Percentiles rank a stretch among this genome's conserved stretches.
phyloP scores from a whole-genome alignment of 2,329 filamentous ascomycete genomes.

The Aspergillus fumigatiaffinis region DNA sequence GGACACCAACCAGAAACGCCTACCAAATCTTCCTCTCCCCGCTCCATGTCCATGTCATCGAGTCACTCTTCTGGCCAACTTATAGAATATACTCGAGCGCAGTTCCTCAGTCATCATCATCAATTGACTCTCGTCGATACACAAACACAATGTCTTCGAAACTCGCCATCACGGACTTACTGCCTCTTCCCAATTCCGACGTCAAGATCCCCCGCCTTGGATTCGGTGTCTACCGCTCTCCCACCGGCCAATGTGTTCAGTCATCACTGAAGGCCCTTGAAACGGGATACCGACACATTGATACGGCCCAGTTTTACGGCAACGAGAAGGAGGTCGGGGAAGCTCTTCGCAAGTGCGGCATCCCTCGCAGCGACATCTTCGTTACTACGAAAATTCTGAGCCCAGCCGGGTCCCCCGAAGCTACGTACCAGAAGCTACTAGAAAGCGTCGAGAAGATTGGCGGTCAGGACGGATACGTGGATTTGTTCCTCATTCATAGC shows the following conservation, averaged over 20 bases:
- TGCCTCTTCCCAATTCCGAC: slow-evolving; percentile 49
- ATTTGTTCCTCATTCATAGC: slow-evolving; percentile 68
- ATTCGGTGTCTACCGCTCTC: slow-evolving; percentile 67
- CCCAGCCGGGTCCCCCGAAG: slow-evolving; percentile 51
- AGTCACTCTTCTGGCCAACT: background rate
- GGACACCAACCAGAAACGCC: background rate
- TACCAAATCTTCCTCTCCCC: slow-evolving; percentile 11
- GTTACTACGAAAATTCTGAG: slow-evolving; percentile 67
- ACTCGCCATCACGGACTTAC: slow-evolving; percentile 45
- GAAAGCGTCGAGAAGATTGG: slow-evolving; percentile 63
- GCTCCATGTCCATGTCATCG: slow-evolving; percentile 2
- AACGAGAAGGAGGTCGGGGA: slow-evolving; percentile 66
- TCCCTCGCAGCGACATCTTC: slow-evolving; percentile 57
- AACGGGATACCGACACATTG: slow-evolving; percentile 52
- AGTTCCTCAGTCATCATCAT: background rate
- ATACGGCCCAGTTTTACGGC: slow-evolving; percentile 63
- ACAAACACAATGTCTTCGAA: slow-evolving; percentile 29
- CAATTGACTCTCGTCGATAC: background rate
- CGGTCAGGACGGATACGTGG: slow-evolving; percentile 59
- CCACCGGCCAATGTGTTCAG: slow-evolving; percentile 50
- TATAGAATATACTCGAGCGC: background rate
- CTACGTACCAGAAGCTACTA: slow-evolving; percentile 56
- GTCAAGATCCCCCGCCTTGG: slow-evolving; percentile 62
- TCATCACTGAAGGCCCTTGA: slow-evolving; percentile 57
- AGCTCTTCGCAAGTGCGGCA: slow-evolving; percentile 54